Evolutionary conservation across 176 grass and related monocot species (phyloP), one percentile per base, ranked within the genome.

Genomic region (Canna indica): DNA sequence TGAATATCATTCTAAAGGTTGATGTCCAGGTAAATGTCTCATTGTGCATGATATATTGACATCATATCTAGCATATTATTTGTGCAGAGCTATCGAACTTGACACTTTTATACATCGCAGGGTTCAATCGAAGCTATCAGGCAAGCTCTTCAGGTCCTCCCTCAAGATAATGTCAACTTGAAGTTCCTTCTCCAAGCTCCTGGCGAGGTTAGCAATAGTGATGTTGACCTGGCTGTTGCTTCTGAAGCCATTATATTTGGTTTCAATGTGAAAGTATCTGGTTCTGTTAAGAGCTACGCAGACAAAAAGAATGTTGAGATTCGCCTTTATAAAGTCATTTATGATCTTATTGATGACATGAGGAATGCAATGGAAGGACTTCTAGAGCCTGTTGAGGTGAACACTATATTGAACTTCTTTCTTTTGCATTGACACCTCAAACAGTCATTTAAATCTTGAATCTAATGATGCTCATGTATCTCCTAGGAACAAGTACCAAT

Each of bases 291-390:
- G 80, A 87, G 28, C 28, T 90, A 97, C 64, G 88, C 88, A 59
- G 90, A 96, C 57, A 91, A 91, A 74, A 91, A 85, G 81, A 73
- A 85, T 85, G 88, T 96, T 69, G 93, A 91, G 79, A 96, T 96
- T 70, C 79, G 93, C 14, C 46, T 96, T 17, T 96, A 96, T 69
- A 85, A 76, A 38, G 93, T 96, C 69, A 96, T 96, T 47, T 96
- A 96, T 61, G 88, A 96, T 71, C 88, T 96, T 77, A 83, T 96
- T 78, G 88, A 96, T 73, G 88, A 86, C 48, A 81, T 96, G 70
- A 71, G 93, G 72, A 96, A 96, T 82, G 85, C 93, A 72, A 96
- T 96, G 93, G 93, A 96, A 85, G 93, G 88, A 41, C 93, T 91
- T 68, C 82, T 96, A 79, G 93, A 96, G 72, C 88, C 25, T 68